Percentiles rank a stretch among this genome's conserved stretches.
phyloP scores from a whole-genome alignment of 371 early-diverging fungal species.

The Paraphysoderma sedebokerense region DNA sequence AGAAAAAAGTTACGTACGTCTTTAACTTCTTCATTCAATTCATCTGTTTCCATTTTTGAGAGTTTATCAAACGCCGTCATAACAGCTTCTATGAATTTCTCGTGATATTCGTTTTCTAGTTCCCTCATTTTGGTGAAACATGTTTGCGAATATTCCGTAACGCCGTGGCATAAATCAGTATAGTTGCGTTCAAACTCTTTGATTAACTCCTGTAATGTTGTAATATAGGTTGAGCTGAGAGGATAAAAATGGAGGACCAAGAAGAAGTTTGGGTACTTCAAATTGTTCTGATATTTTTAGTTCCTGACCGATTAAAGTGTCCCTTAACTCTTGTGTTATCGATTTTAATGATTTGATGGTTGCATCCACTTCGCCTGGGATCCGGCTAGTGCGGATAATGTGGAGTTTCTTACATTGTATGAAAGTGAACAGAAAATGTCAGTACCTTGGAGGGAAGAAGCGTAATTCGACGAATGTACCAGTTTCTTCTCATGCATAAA shows the following conservation, averaged over 20 bases:
- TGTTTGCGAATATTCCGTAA: constrained; percentile 17
- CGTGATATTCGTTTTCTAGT: constrained; percentile 29
- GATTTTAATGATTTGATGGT: too few relatives aligned
- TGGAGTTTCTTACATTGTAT: too few relatives aligned
- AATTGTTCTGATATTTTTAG: constrained; percentile 31
- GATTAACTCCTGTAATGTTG: constrained; percentile 14
- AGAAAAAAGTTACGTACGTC: constrained; percentile 16
- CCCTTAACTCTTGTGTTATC: constrained; percentile 14
- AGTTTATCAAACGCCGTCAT: constrained; percentile 22
- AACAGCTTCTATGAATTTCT: constrained; percentile 22
- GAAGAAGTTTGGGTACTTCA: too few relatives aligned
- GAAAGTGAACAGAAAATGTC: too few relatives aligned
- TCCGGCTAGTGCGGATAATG: too few relatives aligned
- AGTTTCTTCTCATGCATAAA: background rate
- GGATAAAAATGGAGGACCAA: too few relatives aligned
- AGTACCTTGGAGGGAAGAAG: too few relatives aligned
- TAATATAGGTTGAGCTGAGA: background rate
- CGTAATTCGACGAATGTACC: too few relatives aligned
- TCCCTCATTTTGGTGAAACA: constrained; percentile 23
- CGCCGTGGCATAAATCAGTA: constrained; percentile 16
- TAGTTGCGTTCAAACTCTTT: constrained; percentile 31
- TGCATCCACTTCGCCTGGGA: too few relatives aligned
- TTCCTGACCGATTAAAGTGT: constrained; percentile 18
- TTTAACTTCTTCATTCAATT: constrained; percentile 27
- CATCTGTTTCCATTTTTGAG: constrained; percentile 26